phyloP scores from a whole-genome alignment of 208 protist genomes.

The Tritrichomonas foetus region DNA sequence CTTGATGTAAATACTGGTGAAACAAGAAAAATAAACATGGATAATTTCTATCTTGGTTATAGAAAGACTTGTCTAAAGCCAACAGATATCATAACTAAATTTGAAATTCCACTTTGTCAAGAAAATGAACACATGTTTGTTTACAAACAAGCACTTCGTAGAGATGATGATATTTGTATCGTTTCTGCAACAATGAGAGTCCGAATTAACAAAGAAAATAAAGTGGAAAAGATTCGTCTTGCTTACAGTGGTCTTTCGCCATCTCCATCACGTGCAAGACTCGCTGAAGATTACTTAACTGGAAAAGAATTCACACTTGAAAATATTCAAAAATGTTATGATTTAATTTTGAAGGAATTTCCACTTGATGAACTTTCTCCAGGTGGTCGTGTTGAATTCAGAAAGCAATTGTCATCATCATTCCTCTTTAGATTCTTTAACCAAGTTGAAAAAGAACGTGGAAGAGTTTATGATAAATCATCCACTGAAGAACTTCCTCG shows the following conservation, averaged over 20 bases:
- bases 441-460: background rate
- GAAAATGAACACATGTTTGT: conserved; percentile 58
- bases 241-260: conserved; percentile 59
- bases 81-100: conserved; percentile 60
- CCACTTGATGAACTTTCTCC: conserved; percentile 49
- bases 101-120: conserved; percentile 44
- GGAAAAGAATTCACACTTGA: conserved; percentile 45
- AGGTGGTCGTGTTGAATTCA: conserved; percentile 67
- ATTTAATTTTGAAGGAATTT: conserved; percentile 43
- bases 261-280: conserved; percentile 39
- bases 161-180: conserved; percentile 77
- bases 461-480: background rate
- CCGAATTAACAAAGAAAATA: background rate
- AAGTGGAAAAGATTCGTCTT: conserved; percentile 50
- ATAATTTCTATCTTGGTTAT: conserved; percentile 58
- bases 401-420: conserved; percentile 57
- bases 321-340: conserved; percentile 29
- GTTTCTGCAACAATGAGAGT: conserved; percentile 61
- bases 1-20: background rate
- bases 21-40: background rate
- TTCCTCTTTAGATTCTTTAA: conserved; percentile 76
- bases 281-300: conserved; percentile 53
- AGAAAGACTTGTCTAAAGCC: conserved; percentile 56
- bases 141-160: conserved; percentile 68
- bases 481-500: background rate